A percentile compares a stretch with the other conserved stretches of the same genome.
phyloP scores from a whole-genome alignment of 2,329 filamentous ascomycete genomes.

The Fusarium pininemorale region DNA sequence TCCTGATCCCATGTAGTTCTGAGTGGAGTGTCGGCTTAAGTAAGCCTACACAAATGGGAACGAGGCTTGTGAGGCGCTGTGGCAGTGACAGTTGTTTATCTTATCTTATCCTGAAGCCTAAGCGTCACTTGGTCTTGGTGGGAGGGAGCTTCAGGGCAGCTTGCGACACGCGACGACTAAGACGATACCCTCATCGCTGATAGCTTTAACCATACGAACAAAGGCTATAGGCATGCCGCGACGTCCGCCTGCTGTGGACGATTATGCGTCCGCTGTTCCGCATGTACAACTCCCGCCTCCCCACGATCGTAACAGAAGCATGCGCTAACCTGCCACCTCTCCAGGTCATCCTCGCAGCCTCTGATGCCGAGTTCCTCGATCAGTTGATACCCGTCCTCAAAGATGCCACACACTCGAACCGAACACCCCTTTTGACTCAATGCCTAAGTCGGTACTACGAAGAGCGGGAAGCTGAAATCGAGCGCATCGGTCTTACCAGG shows the following conservation, averaged over 20 bases:
- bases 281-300: slow-evolving; percentile 48
- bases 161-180: slow-evolving; percentile 33
- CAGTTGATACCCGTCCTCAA: slow-evolving; percentile 94
- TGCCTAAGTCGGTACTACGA: slow-evolving; percentile 78
- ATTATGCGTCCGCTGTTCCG: slow-evolving; percentile 58
- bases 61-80: not conserved
- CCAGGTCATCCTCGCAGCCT: slow-evolving; percentile 91
- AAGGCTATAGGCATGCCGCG: slow-evolving; percentile 52
- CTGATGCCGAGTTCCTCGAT: slow-evolving; percentile 93
- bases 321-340: slow-evolving; percentile 11
- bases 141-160: slow-evolving; percentile 13
- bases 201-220: slow-evolving; percentile 6
- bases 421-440: slow-evolving; percentile 77
- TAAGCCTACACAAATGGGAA: not conserved
- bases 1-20: not conserved
- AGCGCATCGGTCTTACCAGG: slow-evolving; percentile 92
- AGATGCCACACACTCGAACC: slow-evolving; percentile 82
- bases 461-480: slow-evolving; percentile 90
- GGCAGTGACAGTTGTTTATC: not conserved
- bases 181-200: slow-evolving; percentile 11
- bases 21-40: not conserved
- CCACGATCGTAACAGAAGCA: not conserved
- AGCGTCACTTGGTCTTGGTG: slow-evolving; percentile 5
- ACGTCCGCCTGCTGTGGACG: slow-evolving; percentile 56
- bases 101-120: slow-evolving; percentile 4